Evolutionary conservation across 768 basidiomycete genomes (phyloP).

Genomic region (Boletus vinaceobasis): DNA sequence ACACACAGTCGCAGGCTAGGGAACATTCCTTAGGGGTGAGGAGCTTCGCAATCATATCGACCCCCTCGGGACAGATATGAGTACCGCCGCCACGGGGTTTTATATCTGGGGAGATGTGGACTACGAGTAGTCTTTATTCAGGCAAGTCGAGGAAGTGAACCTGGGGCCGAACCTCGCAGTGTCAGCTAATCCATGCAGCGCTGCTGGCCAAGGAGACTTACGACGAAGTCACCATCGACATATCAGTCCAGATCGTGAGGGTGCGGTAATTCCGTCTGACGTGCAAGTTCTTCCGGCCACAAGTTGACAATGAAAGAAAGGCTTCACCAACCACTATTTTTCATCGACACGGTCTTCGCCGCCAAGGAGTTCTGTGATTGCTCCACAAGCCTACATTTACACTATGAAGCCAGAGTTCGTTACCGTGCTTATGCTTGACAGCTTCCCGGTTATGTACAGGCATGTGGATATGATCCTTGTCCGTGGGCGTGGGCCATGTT

Average conservation of each 20-base stretch:
- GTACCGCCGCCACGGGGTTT: constrained; percentile 2
- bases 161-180: not conserved
- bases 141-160: constrained; percentile 12
- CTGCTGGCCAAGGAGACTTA: not conserved
- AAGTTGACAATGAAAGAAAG: constrained; percentile 10
- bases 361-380: constrained; percentile 5
- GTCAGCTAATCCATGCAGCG: not conserved
- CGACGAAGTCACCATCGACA: constrained; percentile 7
- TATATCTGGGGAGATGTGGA: constrained; percentile 12
- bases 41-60: constrained; percentile 4
- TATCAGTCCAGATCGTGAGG: constrained; percentile 2
- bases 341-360: constrained; percentile 1
- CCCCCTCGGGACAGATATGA: constrained; percentile 1
- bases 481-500: constrained; percentile 40
- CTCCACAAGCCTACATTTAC: not conserved
- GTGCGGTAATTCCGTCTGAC: not conserved
- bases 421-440: constrained; percentile 23
- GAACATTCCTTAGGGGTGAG: constrained; percentile 4
- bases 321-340: constrained; percentile 3
- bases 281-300: constrained; percentile 6
- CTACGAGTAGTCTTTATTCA: constrained; percentile 1
- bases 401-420: not conserved
- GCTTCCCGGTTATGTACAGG: constrained; percentile 42
- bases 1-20: not conserved
- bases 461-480: constrained; percentile 52